Percentiles rank a stretch among this genome's conserved stretches.
phyloP scores from a whole-genome alignment of 805 yeast genomes.

The Wickerhamiella cacticola region DNA sequence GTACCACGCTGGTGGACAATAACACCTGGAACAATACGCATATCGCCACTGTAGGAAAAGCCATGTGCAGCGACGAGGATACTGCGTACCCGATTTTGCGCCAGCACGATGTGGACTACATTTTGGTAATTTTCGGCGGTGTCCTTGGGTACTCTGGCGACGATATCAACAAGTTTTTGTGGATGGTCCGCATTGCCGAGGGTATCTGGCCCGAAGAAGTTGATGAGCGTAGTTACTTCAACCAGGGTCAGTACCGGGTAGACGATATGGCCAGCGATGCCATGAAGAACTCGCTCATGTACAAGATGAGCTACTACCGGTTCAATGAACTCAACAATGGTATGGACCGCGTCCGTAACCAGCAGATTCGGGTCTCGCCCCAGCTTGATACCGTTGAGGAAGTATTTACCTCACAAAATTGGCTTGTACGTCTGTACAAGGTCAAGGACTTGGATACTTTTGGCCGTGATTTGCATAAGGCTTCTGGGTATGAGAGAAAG shows the following conservation, averaged over 20 bases:
- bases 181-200: slow-evolving; percentile 99
- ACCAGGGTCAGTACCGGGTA: slow-evolving; percentile 78
- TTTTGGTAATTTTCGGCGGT: slow-evolving; percentile 89
- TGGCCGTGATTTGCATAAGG: slow-evolving; percentile 49
- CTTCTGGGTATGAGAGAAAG: slow-evolving; percentile 13
- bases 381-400: slow-evolving; percentile 74
- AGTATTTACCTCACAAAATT: slow-evolving; percentile 89
- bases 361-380: slow-evolving; percentile 44
- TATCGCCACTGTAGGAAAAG: slow-evolving; percentile 97
- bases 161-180: slow-evolving; percentile 87
- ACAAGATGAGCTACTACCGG: slow-evolving; percentile 85
- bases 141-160: slow-evolving; percentile 88
- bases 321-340: slow-evolving; percentile 60
- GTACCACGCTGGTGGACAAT: slow-evolving; percentile 96
- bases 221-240: slow-evolving; percentile 71
- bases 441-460: slow-evolving; percentile 77
- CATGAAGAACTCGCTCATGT: slow-evolving; percentile 84
- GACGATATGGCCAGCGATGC: slow-evolving; percentile 71
- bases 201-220: slow-evolving; percentile 99
- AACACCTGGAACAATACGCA: slow-evolving; percentile 99
- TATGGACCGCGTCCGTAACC: slow-evolving; percentile 77
- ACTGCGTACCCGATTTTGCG: slow-evolving; percentile 77
- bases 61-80: slow-evolving; percentile 84
- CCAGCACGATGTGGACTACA: slow-evolving; percentile 90
- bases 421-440: slow-evolving; percentile 91